Base-by-base conservation (phyloP, 108 stramenopile species). In the Skeletonema potamos region DNA sequence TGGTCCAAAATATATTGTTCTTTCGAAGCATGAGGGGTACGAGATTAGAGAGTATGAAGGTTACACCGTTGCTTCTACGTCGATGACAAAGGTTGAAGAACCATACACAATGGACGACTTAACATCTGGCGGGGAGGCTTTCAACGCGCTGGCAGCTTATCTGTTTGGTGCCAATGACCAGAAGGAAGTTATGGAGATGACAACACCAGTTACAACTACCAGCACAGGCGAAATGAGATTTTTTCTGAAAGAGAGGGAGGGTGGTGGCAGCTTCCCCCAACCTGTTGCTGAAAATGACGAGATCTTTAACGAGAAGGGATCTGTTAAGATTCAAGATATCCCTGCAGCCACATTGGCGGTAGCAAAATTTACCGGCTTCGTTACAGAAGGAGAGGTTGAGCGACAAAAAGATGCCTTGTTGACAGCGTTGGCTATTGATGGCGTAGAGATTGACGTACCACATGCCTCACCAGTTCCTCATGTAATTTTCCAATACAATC, bases 401-500 rank as follows among this genome's bases (percentile, higher is more conserved):
- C 84, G 97, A 57, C 97, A 96, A 66, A 92, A 95, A 59, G 92
- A 93, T 81, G 76, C 88, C 12, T 76, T 97, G 17, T 58, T 96
- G 73, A 73, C 83, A 17, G 73, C 85, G 10, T 63, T 96, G 73
- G 73, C 75, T 18, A 66, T 87, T 65, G 93, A 94, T 75, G 91
- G 89, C 15, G 71, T 88, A 24, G 95, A 92, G 72, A 69, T 93
- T 41, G 90, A 92, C 73, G 92, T 90, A 2, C 79, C 88, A 1
- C 92, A 93, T 77, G 92, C 88, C 15, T 73, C 81, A 18, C 60
- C 85, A 5, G 82, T 86, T 34, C 86, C 89, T 10, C 92, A 96
- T 70, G 76, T 92, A 17, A 80, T 97, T 29, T 86, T 93, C 54
- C 97, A 97, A 76, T 97, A 97, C 85, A 97, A 96, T 62, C 95